These are phyloP conservation scores for Thecaphora frezii DNA, from an alignment of 1,284 basidiomycete species.

Conservation along the genomic window DNA sequence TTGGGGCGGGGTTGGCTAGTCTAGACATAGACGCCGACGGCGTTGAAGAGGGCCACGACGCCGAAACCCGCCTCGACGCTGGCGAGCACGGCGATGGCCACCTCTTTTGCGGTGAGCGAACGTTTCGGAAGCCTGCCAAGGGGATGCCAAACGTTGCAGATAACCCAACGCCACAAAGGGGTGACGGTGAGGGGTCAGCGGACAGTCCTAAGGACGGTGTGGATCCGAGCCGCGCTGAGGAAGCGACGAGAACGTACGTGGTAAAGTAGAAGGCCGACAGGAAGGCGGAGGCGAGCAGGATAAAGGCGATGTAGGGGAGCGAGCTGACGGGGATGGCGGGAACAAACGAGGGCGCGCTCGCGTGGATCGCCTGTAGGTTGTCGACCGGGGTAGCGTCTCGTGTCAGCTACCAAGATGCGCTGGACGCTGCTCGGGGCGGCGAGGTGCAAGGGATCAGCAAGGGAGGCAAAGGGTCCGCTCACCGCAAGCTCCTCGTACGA, in stretches of 20 bases:
- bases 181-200: too few relatives aligned
- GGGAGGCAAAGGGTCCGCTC: too few relatives aligned
- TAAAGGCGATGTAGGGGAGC: conserved; percentile 42
- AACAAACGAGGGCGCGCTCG: conserved; percentile 14
- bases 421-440: too few relatives aligned
- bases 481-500: too few relatives aligned
- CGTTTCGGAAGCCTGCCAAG: conserved; percentile 33
- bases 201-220: too few relatives aligned
- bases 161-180: too few relatives aligned
- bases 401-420: too few relatives aligned
- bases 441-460: too few relatives aligned
- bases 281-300: conserved; percentile 38
- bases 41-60: conserved; percentile 50
- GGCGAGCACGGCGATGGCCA: conserved; percentile 25
- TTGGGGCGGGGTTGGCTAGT: too few relatives aligned
- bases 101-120: conserved; percentile 22
- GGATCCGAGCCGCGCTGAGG: background rate
- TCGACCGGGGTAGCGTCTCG: too few relatives aligned
- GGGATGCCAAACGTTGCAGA: background rate
- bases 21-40: conserved; percentile 53
- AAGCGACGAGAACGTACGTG: conserved; percentile 32
- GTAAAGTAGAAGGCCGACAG: conserved; percentile 49
- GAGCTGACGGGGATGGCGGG: conserved; percentile 29
- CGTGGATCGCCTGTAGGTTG: conserved; percentile 23
- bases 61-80: conserved; percentile 48